Evolutionary conservation across 2,329 filamentous ascomycete species (phyloP), one percentile per base, ranked within the genome.

Genomic region (Eutypella sp.): DNA sequence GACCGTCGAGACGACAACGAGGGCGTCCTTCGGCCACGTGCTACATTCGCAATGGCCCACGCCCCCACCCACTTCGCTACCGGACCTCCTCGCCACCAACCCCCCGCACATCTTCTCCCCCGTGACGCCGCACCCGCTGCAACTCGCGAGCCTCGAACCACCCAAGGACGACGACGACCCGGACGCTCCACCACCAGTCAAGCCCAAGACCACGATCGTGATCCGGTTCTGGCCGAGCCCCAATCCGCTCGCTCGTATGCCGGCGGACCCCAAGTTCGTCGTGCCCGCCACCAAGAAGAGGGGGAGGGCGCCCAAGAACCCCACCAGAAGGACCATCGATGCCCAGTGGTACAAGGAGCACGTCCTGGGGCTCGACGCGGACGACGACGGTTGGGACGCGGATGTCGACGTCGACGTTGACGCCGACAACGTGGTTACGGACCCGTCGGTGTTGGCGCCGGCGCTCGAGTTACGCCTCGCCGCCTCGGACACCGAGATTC

Each of bases 11-110:
- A 62, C 51, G 39, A 56, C 47, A 8, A 69, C 71, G 2, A 60
- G 56, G 3, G 75, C 75, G 10, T 64, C 67, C 3, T 81, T 81
- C 52, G 78, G 78, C 16, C 72, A 76, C 44, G 50, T 80, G 27
- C 67, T 81, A 19, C 56, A 62, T 29, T 41, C 47, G 19, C 47
- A 53, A 20, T 13, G 42, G 2, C 41, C 46, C 10, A 44, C 46
- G 8, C 23, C 40, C 34, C 23, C 54, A 9, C 41, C 47, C 41
- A 15, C 25, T 41, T 22, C 27, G 53, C 31, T 33, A 15, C 47
- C 51, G 25, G 31, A 39, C 18, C 46, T 58, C 5, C 43, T 59
- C 22, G 41, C 55, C 15, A 27, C 47, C 24, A 49, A 53, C 27
- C 46, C 56, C 22, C 43, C 47, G 5, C 70, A 69, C 40, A 63